Conservation (phyloP, 2,329 filamentous ascomycete genomes). For the Aspergillus felis region DNA sequence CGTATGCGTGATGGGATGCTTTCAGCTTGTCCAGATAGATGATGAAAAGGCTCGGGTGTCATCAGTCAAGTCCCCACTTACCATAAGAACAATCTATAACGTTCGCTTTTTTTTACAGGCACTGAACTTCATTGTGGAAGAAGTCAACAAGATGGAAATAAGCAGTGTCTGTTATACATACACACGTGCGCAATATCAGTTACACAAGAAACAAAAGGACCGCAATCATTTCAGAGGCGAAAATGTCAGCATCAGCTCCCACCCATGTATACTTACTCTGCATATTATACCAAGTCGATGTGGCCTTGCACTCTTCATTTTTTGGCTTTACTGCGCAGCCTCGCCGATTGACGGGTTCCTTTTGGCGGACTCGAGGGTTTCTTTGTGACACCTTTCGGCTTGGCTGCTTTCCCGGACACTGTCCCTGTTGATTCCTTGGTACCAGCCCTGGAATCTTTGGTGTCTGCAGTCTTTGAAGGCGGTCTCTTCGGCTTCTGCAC, state of each 20-base stretch:
- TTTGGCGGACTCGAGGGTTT: neutral
- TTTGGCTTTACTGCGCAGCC: neutral
- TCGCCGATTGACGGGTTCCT: neutral
- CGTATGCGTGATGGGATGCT: neutral
- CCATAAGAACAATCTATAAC: neutral
- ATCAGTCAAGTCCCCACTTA: neutral
- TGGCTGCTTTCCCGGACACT: neutral
- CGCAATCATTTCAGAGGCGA: neutral
- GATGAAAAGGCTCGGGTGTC: neutral
- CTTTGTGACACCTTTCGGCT: neutral
- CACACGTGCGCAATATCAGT: neutral
- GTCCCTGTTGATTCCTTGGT: neutral
- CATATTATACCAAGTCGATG: neutral
- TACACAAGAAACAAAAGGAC: neutral
- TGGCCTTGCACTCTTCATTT: neutral
- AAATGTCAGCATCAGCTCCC: neutral
- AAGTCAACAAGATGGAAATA: neutral
- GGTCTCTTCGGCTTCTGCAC: neutral
- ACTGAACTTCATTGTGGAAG: neutral
- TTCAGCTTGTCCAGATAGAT: neutral
- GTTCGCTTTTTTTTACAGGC: neutral
- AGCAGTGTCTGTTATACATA: neutral
- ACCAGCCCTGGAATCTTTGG: neutral
- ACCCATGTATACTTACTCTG: neutral
- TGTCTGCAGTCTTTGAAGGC: neutral